phyloP scores from a whole-genome alignment of 2,329 filamentous ascomycete genomes.

The Cercospora citrullina region DNA sequence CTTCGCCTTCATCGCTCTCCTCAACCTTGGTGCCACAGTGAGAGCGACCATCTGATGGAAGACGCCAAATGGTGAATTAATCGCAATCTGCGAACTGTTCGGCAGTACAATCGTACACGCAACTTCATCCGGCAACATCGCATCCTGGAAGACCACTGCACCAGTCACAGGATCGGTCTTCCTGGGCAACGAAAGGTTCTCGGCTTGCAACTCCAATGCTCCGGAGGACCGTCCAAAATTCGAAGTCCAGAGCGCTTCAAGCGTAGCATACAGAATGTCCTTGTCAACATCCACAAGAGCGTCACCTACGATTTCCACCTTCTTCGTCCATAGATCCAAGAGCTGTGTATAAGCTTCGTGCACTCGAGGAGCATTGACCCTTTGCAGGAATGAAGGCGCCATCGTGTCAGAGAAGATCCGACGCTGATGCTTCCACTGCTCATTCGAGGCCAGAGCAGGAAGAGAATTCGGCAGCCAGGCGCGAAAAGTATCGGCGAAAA shows the following conservation, averaged over 20 bases:
- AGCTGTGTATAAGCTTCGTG: conserved; percentile 28
- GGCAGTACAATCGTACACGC: background rate
- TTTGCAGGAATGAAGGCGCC: conserved; percentile 32
- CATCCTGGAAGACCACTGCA: background rate
- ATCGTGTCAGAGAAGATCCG: conserved; percentile 35
- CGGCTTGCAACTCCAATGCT: background rate
- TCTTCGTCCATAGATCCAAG: conserved; percentile 39
- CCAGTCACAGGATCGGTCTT: background rate
- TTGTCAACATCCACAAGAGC: conserved; percentile 38
- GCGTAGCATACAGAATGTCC: conserved; percentile 40
- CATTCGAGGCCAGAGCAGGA: conserved; percentile 28
- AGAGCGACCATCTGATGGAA: background rate
- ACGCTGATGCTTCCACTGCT: conserved; percentile 33
- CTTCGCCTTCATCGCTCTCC: conserved; percentile 2
- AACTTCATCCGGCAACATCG: background rate
- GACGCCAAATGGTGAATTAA: background rate
- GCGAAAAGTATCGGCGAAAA: conserved; percentile 36
- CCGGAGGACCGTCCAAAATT: conserved; percentile 27
- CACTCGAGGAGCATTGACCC: conserved; percentile 34
- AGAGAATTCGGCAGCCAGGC: conserved; percentile 30
- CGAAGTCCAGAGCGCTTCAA: conserved; percentile 45
- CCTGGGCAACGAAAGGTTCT: background rate
- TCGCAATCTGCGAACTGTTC: background rate
- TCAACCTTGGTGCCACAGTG: background rate
- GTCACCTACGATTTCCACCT: conserved; percentile 31